phyloP scores from a whole-genome alignment of 2,329 filamentous ascomycete genomes.

The Fusarium multiceps region DNA sequence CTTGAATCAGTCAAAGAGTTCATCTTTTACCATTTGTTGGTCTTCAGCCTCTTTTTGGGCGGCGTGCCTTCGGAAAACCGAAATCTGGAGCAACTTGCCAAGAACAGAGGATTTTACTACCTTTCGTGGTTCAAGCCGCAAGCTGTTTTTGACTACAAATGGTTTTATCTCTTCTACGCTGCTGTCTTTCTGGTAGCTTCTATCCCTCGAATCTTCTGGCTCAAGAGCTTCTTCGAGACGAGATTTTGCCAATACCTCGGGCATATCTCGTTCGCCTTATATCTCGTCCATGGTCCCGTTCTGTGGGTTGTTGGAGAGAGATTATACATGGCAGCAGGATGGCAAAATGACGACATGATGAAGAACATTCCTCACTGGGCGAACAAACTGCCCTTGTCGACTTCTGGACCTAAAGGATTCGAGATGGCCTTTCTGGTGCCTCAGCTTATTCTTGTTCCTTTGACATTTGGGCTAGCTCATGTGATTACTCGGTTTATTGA shows the following conservation, averaged over 20 bases:
- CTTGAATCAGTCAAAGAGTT: slow-evolving; percentile 61
- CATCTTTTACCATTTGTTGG: slow-evolving; percentile 65
- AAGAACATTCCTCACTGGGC: slow-evolving; percentile 67
- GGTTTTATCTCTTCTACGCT: slow-evolving; percentile 74
- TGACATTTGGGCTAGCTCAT: slow-evolving; percentile 69
- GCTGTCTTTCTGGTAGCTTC: slow-evolving; percentile 66
- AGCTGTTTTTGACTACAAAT: slow-evolving; percentile 73
- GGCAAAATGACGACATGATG: slow-evolving; percentile 60
- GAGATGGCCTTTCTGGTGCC: slow-evolving; percentile 69
- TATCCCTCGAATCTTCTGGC: slow-evolving; percentile 66
- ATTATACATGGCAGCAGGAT: slow-evolving; percentile 71
- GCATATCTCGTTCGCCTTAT: slow-evolving; percentile 70
- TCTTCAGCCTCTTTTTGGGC: slow-evolving; percentile 65
- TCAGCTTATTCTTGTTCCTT: slow-evolving; percentile 68
- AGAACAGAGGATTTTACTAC: slow-evolving; percentile 70
- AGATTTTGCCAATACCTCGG: slow-evolving; percentile 71
- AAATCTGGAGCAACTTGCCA: slow-evolving; percentile 61
- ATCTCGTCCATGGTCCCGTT: slow-evolving; percentile 72
- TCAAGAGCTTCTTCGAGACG: slow-evolving; percentile 69
- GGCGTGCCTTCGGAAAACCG: slow-evolving; percentile 67
- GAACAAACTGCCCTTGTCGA: slow-evolving; percentile 65
- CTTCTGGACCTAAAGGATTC: slow-evolving; percentile 67
- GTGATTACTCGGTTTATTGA: slow-evolving; percentile 67
- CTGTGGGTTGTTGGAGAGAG: slow-evolving; percentile 70
- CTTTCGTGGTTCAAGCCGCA: slow-evolving; percentile 72